Percentiles rank a stretch among this genome's conserved stretches.
These are phyloP conservation scores for Amanita pallidorosea DNA, from an alignment of 768 basidiomycete species.

Conservation along the genomic window DNA sequence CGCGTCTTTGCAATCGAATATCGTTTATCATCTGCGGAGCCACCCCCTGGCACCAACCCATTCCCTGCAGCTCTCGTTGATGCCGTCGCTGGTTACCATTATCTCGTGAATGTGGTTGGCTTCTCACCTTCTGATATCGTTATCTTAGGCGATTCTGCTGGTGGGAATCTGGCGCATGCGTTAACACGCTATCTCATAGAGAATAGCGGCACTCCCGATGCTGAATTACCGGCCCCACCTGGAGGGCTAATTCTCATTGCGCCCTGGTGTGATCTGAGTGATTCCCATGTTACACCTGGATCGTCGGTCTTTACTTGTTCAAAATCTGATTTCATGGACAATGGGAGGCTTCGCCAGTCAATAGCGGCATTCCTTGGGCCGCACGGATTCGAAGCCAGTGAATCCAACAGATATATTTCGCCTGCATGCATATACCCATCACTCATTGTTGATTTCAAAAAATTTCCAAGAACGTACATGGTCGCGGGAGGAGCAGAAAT, in stretches of 20 bases:
- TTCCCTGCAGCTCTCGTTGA: no score
- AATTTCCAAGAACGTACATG: conserved; percentile 40
- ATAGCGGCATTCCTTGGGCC: conserved; percentile 26
- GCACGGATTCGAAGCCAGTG: conserved; percentile 24
- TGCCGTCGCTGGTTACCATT: no score
- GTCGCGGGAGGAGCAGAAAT: conserved; percentile 35
- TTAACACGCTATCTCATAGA: background rate
- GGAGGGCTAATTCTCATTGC: no score
- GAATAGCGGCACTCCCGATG: no score
- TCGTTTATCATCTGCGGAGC: no score
- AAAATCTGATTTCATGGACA: background rate
- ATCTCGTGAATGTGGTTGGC: no score
- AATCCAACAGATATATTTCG: conserved; percentile 33
- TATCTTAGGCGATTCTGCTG: no score
- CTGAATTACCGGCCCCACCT: no score
- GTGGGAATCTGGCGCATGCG: background rate
- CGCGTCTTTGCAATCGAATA: no score
- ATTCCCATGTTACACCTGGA: background rate
- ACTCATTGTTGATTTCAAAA: conserved; percentile 23
- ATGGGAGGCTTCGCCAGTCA: conserved; percentile 14
- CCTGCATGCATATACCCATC: conserved; percentile 27
- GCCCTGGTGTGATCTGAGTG: background rate
- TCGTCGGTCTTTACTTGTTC: background rate
- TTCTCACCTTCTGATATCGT: no score
- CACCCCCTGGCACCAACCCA: no score